Base-by-base conservation (phyloP, 2,329 filamentous ascomycete genomes). In the Xylaria polymorpha region DNA sequence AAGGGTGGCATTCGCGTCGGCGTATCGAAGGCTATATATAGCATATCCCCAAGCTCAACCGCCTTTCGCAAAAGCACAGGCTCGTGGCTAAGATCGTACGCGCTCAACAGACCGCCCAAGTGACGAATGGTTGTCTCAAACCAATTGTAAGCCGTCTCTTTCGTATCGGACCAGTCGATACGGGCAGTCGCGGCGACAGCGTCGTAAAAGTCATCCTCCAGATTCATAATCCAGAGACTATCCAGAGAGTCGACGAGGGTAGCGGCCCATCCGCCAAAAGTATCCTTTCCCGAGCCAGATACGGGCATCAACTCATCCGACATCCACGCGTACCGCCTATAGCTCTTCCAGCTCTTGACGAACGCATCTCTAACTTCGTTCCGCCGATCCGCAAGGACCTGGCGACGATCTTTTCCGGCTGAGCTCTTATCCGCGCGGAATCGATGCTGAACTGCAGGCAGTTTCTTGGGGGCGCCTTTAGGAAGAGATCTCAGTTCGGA, bases 211-310 rank as follows among this genome's bases (percentile, higher is more conserved):
- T 87, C 85, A 1, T 82, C 79, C 7, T 81, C 78, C 48, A 87
- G 67, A 4, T 81, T 84, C 82, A 86, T 84, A 37, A 87, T 86
- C 77, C 81, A 81, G 0, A 87, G 78, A 22, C 81, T 84, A 71
- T 87, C 85, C 37, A 88, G 78, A 0, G 83, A 77, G 73, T 87
- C 85, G 12, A 88, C 83, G 35, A 88, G 75, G 0, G 85, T 86
- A 12, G 85, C 86, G 15, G 81, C 84, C 80, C 86, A 87, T 29
- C 82, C 82, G 6, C 81, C 82, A 71, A 86, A 85, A 12, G 76
- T 74, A 67, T 85, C 81, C 22, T 76, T 79, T 51, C 74, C 81
- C n/a, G 77, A 74, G 48, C 81, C 83, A 44, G 81, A 80, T 14
- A 85, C 74, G n/a, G 85, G 84, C 65, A 78, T 77, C 22, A 86